These are phyloP conservation scores for Bacterosira constricta DNA, from an alignment of 108 stramenopile genomes.

Conservation along the genomic window DNA sequence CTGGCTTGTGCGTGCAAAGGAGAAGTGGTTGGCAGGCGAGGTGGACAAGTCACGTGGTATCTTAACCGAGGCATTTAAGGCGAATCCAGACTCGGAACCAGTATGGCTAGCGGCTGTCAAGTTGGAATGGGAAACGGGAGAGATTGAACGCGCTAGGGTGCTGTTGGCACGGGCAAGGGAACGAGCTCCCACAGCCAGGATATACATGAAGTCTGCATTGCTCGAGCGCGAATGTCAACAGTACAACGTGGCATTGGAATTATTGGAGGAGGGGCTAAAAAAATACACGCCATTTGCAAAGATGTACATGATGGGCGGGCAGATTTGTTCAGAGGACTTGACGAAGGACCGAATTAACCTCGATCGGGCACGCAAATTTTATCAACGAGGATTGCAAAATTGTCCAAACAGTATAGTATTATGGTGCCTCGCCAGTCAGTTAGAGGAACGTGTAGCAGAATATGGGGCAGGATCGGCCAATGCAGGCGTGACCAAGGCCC, in stretches of 20 bases:
- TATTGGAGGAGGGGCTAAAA: slow-evolving; percentile 83
- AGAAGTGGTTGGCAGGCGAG: slow-evolving; percentile 89
- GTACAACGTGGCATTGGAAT: slow-evolving; percentile 51
- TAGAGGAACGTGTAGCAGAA: slow-evolving; percentile 77
- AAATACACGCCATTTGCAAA: slow-evolving; percentile 82
- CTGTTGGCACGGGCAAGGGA: slow-evolving; percentile 88
- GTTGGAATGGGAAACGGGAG: slow-evolving; percentile 97
- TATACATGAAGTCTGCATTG: slow-evolving; percentile 96
- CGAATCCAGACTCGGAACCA: slow-evolving; percentile 94
- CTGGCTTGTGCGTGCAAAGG: slow-evolving; percentile 98
- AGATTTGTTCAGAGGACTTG: slow-evolving; percentile 84
- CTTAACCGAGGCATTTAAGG: slow-evolving; percentile 91
- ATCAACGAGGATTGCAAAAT: slow-evolving; percentile 75
- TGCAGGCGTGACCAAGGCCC: slow-evolving; percentile 86
- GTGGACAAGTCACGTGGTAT: slow-evolving; percentile 90
- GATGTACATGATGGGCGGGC: slow-evolving; percentile 97
- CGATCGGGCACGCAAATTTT: slow-evolving; percentile 77
- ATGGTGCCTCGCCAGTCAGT: slow-evolving; percentile 88
- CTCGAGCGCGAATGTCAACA: slow-evolving; percentile 78
- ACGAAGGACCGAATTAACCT: slow-evolving; percentile 58
- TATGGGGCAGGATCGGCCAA: slow-evolving; percentile 43
- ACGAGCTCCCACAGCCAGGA: slow-evolving; percentile 80
- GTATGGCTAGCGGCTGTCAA: slow-evolving; percentile 98
- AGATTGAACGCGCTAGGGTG: slow-evolving; percentile 86
- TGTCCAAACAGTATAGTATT: slow-evolving; percentile 82